Percentiles rank a stretch among this genome's conserved stretches.
These are phyloP conservation scores for Chlorella sp. DNA, from an alignment of 139 green algal species.

Conservation along the genomic window DNA sequence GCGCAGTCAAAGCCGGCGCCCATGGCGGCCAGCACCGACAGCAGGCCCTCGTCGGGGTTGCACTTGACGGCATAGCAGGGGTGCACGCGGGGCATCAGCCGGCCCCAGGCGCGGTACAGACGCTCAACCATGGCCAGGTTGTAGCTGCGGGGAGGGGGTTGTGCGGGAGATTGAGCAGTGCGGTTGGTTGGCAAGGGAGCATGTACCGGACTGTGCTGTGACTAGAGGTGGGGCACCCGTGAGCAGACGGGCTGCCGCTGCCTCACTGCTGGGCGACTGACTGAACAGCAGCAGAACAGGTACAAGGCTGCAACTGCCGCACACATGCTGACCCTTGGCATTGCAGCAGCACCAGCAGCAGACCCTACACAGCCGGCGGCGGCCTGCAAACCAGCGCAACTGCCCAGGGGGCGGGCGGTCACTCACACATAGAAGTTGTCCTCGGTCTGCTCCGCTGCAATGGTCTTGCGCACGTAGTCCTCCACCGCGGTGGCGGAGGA, in stretches of 20 bases:
- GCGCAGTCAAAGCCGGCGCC: slow-evolving; percentile 97
- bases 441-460: slow-evolving; percentile 19
- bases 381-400: background rate
- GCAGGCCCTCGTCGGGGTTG: slow-evolving; percentile 88
- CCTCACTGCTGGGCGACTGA: too few relatives aligned
- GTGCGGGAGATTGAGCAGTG: background rate
- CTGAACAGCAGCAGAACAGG: too few relatives aligned
- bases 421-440: slow-evolving; percentile 44
- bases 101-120: slow-evolving; percentile 63
- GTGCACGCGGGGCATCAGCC: slow-evolving; percentile 83
- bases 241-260: too few relatives aligned
- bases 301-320: too few relatives aligned
- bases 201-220: too few relatives aligned
- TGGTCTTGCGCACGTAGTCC: slow-evolving; percentile 26
- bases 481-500: slow-evolving; percentile 4
- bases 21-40: slow-evolving; percentile 84
- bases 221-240: too few relatives aligned
- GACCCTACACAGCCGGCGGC: background rate
- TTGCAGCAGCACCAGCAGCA: too few relatives aligned
- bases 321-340: too few relatives aligned
- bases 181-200: background rate
- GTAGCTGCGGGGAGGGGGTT: slow-evolving; percentile 18
- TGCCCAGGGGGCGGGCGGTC: too few relatives aligned
- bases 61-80: slow-evolving; percentile 97
- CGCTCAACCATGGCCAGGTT: slow-evolving; percentile 35